Evolutionary conservation across 768 basidiomycete species (phyloP).

Genomic region (Paxillus ammoniavirescens): DNA sequence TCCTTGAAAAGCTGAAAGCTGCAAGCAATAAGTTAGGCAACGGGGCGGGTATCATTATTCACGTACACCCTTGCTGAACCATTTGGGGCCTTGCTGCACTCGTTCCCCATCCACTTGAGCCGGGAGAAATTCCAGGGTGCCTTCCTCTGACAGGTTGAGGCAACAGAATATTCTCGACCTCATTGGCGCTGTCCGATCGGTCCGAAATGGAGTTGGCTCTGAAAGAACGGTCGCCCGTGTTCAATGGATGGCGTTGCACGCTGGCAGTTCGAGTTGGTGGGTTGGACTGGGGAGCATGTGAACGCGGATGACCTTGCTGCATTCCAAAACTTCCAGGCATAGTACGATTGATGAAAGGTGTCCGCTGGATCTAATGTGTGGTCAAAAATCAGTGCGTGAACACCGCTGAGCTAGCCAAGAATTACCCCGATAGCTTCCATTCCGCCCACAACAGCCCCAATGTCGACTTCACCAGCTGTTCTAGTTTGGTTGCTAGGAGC

Average conservation of each 20-base stretch:
- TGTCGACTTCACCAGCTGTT: slow-evolving; percentile 35
- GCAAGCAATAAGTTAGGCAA: not conserved
- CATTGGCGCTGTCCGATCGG: slow-evolving; percentile 64
- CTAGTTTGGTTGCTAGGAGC: slow-evolving; percentile 19
- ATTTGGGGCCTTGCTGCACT: slow-evolving; percentile 22
- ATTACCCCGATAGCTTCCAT: slow-evolving; percentile 66
- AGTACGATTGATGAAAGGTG: slow-evolving; percentile 58
- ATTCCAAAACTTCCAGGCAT: slow-evolving; percentile 29
- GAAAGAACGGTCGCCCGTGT: slow-evolving; percentile 40
- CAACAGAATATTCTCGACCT: slow-evolving; percentile 67
- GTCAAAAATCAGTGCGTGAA: slow-evolving; percentile 1
- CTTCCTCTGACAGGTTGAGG: slow-evolving; percentile 22
- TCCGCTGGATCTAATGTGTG: slow-evolving; percentile 60
- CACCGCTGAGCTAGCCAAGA: not conserved
- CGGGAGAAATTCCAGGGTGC: slow-evolving; percentile 16
- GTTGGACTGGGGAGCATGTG: slow-evolving; percentile 27
- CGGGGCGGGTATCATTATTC: not conserved
- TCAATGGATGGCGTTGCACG: slow-evolving; percentile 44
- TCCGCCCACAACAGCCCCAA: slow-evolving; percentile 57
- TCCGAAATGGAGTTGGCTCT: slow-evolving; percentile 49
- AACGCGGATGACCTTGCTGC: slow-evolving; percentile 32
- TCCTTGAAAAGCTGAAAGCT: slow-evolving; percentile 46
- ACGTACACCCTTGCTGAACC: slow-evolving; percentile 28
- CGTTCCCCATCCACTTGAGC: slow-evolving; percentile 38
- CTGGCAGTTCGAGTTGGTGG: slow-evolving; percentile 19